Conservation (phyloP, 345 rosid species). For the rapeseed (Brassica napus) region DNA sequence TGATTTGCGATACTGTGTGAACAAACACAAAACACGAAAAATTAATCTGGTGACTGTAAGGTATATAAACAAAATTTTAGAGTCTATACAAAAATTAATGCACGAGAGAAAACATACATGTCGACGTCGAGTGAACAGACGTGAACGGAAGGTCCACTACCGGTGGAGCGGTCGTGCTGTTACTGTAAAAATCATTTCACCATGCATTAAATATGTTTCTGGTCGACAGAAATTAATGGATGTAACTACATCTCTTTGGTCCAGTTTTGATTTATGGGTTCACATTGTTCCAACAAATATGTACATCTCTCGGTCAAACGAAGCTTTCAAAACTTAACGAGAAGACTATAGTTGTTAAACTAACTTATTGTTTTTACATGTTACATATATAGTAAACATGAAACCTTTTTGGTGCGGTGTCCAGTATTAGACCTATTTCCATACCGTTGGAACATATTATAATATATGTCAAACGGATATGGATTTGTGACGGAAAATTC, state of each 20-base stretch:
- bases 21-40: too few relatives aligned
- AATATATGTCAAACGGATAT: background rate
- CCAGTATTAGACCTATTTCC: background rate
- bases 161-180: too few relatives aligned
- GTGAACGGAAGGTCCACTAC: too few relatives aligned
- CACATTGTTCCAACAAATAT: conserved; percentile 6
- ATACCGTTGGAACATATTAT: background rate
- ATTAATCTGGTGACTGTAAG: too few relatives aligned
- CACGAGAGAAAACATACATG: too few relatives aligned
- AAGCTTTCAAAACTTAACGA: background rate
- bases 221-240: background rate
- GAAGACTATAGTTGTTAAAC: background rate
- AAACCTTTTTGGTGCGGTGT: background rate
- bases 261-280: background rate
- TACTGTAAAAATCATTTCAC: background rate
- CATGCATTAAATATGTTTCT: background rate
- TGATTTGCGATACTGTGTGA: too few relatives aligned
- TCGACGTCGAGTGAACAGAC: too few relatives aligned
- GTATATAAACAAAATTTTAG: too few relatives aligned
- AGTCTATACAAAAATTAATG: too few relatives aligned
- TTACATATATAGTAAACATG: background rate
- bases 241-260: background rate
- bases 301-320: conserved; percentile 1
- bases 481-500: background rate
- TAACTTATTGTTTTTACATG: background rate